Evolutionary conservation across 345 rosid genomes (phyloP), one percentile per base, ranked within the genome.

Genomic region (Toxicodendron radicans): DNA sequence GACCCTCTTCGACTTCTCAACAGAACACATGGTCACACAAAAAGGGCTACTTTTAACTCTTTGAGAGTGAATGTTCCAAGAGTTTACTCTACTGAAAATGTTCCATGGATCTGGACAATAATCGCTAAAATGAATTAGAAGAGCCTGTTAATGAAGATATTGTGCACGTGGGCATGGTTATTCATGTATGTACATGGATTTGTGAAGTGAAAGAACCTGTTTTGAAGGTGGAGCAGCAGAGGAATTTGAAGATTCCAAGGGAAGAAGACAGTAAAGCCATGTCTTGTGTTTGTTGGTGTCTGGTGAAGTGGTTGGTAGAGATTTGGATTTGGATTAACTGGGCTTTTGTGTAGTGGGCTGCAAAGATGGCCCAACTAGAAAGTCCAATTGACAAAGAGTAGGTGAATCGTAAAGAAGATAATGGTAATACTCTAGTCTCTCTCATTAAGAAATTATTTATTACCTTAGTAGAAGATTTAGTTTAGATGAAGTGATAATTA

Each of bases 1-100:
- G 33, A 92, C 92, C 76, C 75, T 80, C 90, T 94, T 91, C 27
- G 86, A 72, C 53, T 66, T 64, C 72, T 79, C 83, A 64, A 75
- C 65, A 70, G 89, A 77, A 64, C 71, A 74, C 84, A 79, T 74
- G 59, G 67, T 69, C 11, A 76, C 63, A 70, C 66, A 21, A 59
- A 53, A 72, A 60, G 20, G 30, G 24, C 17, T 49, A 17, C 48
- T 46, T 33, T 24, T 66, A 24, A 30, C 58, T 48, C 30, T 66
- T 10, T 35, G 8, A 17, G 48, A 35, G 48, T 7, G 5, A 66
- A 16, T 48, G 24, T 49, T 38, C 66, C 66, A 9, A 62, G 24
- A 62, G n/a, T 35, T 62, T 35, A 62, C 12, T 35, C 66, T 51
- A 16, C 20, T 8, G 66, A 43, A 30, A 52, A 52, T 4, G 59